Percentiles rank a stretch among this genome's conserved stretches.
Evolutionary conservation across 768 basidiomycete species (phyloP).

Genomic region (Mycena crocata): DNA sequence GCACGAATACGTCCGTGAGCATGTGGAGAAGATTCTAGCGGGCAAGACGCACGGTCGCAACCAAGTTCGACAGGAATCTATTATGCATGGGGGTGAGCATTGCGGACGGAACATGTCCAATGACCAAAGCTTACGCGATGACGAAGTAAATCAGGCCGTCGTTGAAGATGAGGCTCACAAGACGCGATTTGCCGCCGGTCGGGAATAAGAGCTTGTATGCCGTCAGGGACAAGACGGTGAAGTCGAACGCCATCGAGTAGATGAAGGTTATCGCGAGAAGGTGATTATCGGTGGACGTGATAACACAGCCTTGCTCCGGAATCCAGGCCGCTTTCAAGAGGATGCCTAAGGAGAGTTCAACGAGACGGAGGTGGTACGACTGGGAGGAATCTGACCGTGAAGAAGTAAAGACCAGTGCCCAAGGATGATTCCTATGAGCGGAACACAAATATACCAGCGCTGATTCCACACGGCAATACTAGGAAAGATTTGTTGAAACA

Average conservation of each 20-base stretch:
- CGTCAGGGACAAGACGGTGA: conserved; percentile 70
- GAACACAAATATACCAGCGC: conserved; percentile 61
- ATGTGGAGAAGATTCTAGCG: background rate
- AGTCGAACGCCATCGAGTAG: conserved; percentile 80
- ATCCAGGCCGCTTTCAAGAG: conserved; percentile 71
- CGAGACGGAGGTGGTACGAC: background rate
- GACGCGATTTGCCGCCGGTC: conserved; percentile 59
- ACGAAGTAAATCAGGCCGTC: conserved; percentile 80
- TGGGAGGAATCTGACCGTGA: conserved; percentile 57
- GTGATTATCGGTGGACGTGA: conserved; percentile 67
- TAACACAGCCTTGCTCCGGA: conserved; percentile 61
- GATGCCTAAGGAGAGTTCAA: conserved; percentile 52
- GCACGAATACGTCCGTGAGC: conserved; percentile 10
- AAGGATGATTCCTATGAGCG: conserved; percentile 67
- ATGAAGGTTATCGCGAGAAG: conserved; percentile 76
- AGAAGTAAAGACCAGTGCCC: conserved; percentile 80
- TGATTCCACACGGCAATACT: conserved; percentile 82
- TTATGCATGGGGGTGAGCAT: conserved; percentile 24
- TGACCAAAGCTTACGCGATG: conserved; percentile 64
- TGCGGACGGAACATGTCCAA: conserved; percentile 13
- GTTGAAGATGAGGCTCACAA: conserved; percentile 74
- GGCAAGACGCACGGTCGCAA: conserved; percentile 56
- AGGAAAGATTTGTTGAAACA: conserved; percentile 1
- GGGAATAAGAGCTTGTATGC: conserved; percentile 68
- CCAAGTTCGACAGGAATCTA: conserved; percentile 75